Evolutionary conservation across 371 early-diverging fungal genomes (phyloP), one percentile per base, ranked within the genome.

Genomic region (Mucor indicus): DNA sequence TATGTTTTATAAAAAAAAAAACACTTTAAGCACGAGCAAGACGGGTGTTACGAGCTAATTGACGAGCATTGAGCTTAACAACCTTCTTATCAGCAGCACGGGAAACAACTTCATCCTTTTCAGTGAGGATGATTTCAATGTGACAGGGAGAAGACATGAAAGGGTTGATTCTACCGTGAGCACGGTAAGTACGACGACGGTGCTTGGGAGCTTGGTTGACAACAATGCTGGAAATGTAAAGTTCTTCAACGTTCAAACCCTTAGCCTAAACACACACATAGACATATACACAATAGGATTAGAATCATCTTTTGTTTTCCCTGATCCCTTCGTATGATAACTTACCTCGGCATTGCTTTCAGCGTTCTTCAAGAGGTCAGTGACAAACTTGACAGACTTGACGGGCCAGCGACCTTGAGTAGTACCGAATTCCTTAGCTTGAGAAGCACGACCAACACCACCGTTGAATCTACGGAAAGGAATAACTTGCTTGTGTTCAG

Each of bases 381-480:
- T 75, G 42, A 99, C 74, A 68, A 92, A 94, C 85, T 93, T 87
- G 79, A 84, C 89, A 62, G 87, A 86, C 92, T 99, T 99, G 69
- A 79, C 90, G 79, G 99, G 99, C 99, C 99, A 99, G 80, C 98
- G 95, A 67, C 91, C 99, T 79, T 91, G 91, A 60, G 96, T 86
- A 52, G 87, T 84, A 58, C 87, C 87, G 80, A 90, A 94, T 51
- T 85, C 90, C 84, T 95, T 97, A 64, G 94, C 99, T 84, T 99
- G 99, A 42, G 95, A 89, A 57, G 92, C 90, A 60, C 98, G 95
- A 62, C 98, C 98, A 59, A 95, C 89, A 80, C 98, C 98, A 57
- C 98, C 94, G 79, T 89, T 83, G 87, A 92, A 99, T 67, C 95
- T 87, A 55, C 95, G 87, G 94, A 98, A 96, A 48, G 99, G 99